Conservation (phyloP, 2,329 filamentous ascomycete species). For the Balansia obtecta region DNA sequence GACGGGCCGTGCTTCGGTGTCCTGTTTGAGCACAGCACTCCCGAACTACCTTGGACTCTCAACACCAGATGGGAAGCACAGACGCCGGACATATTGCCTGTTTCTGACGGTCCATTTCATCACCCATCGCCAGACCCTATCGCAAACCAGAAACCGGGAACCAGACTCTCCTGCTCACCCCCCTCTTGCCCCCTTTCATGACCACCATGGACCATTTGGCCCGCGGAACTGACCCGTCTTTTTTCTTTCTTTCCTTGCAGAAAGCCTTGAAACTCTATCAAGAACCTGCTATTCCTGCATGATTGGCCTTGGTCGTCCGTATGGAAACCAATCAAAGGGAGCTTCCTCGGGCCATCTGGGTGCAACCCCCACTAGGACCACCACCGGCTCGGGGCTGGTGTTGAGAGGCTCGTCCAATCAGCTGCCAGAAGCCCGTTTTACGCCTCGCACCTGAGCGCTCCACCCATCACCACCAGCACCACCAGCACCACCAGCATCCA, state of each 20-base stretch:
- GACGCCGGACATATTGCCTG: slow-evolving; percentile 2
- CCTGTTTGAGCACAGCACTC: neutral
- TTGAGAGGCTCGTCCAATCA: slow-evolving; percentile 17
- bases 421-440: slow-evolving; percentile 13
- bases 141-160: neutral
- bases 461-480: slow-evolving; percentile 3
- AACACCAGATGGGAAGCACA: neutral
- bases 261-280: neutral
- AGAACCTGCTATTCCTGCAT: neutral
- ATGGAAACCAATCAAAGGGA: slow-evolving; percentile 11
- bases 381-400: slow-evolving; percentile 9
- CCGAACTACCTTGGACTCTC: neutral
- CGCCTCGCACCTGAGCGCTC: slow-evolving; percentile 1
- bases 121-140: neutral
- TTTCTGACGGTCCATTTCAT: neutral
- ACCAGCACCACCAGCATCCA: no score
- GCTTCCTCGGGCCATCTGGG: neutral
- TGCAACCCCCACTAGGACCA: slow-evolving; percentile 13
- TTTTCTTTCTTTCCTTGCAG: neutral
- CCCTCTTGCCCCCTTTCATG: neutral
- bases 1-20: neutral
- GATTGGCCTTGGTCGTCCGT: slow-evolving; percentile 6
- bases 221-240: neutral
- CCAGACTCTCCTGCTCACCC: neutral
- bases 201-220: neutral